phyloP scores from a whole-genome alignment of 805 yeast genomes.

The Ogataea paraovalis region DNA sequence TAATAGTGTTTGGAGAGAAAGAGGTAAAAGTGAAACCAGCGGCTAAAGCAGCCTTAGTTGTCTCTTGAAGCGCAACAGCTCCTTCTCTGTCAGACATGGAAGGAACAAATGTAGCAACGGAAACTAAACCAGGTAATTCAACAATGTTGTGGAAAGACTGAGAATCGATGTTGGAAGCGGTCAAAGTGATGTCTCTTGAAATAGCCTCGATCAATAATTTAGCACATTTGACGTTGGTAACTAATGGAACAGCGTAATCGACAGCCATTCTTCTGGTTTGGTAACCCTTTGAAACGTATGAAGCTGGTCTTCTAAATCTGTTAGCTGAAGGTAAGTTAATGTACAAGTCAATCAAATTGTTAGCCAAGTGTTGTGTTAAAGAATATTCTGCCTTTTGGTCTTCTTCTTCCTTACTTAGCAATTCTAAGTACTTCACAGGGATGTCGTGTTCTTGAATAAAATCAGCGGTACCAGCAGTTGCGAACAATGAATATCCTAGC shows the following conservation, averaged over 20 bases:
- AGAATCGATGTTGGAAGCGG: constrained; percentile 73
- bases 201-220: constrained; percentile 94
- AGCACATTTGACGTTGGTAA: constrained; percentile 96
- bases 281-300: constrained; percentile 96
- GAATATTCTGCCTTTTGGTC: constrained; percentile 92
- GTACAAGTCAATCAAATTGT: constrained; percentile 92
- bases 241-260: constrained; percentile 95
- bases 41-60: constrained; percentile 67
- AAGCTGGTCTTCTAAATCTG: constrained; percentile 98
- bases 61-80: constrained; percentile 56
- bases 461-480: constrained; percentile 99
- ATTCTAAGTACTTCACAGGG: constrained; percentile 93
- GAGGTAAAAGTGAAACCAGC: constrained; percentile 88
- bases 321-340: constrained; percentile 95
- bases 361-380: constrained; percentile 92
- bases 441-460: constrained; percentile 92
- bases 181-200: constrained; percentile 62
- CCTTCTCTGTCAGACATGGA: constrained; percentile 46
- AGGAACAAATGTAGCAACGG: constrained; percentile 77
- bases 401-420: constrained; percentile 61
- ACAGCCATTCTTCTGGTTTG: constrained; percentile 99
- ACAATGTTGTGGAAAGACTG: constrained; percentile 87
- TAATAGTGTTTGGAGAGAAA: constrained; percentile 65
- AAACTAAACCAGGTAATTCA: constrained; percentile 81
- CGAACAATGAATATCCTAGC: constrained; percentile 86